phyloP scores from a whole-genome alignment of 108 stramenopile species.

The Fragilaria crotonensis region DNA sequence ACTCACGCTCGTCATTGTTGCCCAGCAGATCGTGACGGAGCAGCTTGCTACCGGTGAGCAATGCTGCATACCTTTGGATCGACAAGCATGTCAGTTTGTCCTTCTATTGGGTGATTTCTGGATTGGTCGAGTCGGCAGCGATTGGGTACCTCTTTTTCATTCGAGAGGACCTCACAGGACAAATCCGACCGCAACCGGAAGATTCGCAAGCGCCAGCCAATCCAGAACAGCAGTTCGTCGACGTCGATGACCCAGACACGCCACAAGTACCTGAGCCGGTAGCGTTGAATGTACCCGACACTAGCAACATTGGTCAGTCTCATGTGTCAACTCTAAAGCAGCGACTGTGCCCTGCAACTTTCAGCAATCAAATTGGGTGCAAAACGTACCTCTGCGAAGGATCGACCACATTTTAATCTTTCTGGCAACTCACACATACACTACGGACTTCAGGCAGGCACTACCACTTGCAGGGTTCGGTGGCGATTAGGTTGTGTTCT shows the following conservation, averaged over 20 bases:
- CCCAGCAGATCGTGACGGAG: slow-evolving; percentile 22
- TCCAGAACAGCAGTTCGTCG: neutral
- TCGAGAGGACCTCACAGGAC: slow-evolving; percentile 5
- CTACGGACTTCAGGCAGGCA: no score
- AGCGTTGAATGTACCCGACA: neutral
- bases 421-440: neutral
- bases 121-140: slow-evolving; percentile 5
- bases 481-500: no score
- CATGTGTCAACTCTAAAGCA: neutral
- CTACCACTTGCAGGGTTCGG: no score
- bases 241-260: neutral
- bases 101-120: slow-evolving; percentile 20
- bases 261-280: neutral
- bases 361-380: neutral
- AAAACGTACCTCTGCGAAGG: neutral
- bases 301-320: neutral
- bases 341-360: neutral
- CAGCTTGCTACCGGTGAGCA: slow-evolving; percentile 4
- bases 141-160: slow-evolving; percentile 15
- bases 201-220: neutral
- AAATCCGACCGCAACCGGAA: neutral
- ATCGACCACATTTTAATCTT: neutral
- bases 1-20: slow-evolving; percentile 15
- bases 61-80: slow-evolving; percentile 16
- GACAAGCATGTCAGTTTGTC: slow-evolving; percentile 10